Percentiles rank a stretch among this genome's conserved stretches.
These are phyloP conservation scores for Coprinellus aureogranulatus DNA, from an alignment of 768 basidiomycete genomes.

Conservation along the genomic window DNA sequence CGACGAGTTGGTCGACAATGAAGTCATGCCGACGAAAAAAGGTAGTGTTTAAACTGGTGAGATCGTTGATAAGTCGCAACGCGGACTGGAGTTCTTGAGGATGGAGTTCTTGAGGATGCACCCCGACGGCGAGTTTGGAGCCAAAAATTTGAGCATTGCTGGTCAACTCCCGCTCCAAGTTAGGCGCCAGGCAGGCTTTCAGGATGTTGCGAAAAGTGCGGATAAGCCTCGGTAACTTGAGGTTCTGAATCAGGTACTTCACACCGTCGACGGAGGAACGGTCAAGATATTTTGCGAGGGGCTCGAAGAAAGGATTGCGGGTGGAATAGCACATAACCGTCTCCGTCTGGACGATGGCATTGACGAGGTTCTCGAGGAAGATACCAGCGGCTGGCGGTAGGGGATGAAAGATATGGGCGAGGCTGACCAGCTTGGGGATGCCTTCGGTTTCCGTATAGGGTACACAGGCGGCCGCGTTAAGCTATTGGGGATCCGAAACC, in stretches of 20 bases:
- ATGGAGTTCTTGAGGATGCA: conserved; percentile 48
- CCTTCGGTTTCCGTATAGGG: conserved; percentile 86
- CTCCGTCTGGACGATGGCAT: conserved; percentile 88
- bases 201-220: conserved; percentile 83
- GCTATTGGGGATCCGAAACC: conserved; percentile 85
- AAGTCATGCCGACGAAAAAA: conserved; percentile 73
- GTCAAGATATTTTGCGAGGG: conserved; percentile 86
- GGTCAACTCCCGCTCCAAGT: conserved; percentile 65
- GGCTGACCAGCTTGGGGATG: conserved; percentile 88
- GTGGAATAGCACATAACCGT: conserved; percentile 87
- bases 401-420: conserved; percentile 96
- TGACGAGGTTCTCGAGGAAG: conserved; percentile 83
- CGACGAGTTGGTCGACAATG: conserved; percentile 68
- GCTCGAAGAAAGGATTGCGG: conserved; percentile 88
- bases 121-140: conserved; percentile 46
- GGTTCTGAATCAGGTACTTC: conserved; percentile 76
- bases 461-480: conserved; percentile 73
- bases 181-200: conserved; percentile 74
- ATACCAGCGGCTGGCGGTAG: conserved; percentile 90
- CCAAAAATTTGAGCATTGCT: conserved; percentile 58
- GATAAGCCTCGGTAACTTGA: conserved; percentile 76
- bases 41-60: conserved; percentile 58
- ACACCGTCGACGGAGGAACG: conserved; percentile 85
- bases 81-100: conserved; percentile 65
- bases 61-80: conserved; percentile 73